A percentile compares a stretch with the other conserved stretches of the same genome.
Evolutionary conservation across 352 stramenopile genomes (phyloP).

Genomic region (Phytophthora sp.): DNA sequence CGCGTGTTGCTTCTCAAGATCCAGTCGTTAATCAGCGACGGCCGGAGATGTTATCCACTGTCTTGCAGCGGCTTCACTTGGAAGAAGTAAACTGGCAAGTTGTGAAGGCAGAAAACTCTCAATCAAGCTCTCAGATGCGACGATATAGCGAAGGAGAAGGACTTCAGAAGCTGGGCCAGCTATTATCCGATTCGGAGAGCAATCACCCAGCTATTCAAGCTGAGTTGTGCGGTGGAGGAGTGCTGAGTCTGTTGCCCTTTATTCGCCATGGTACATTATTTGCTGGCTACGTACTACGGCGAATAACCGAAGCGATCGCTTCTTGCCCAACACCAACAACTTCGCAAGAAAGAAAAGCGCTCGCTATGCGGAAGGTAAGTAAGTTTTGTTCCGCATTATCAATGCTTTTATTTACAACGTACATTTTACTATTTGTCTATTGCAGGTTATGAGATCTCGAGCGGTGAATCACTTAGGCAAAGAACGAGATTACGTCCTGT

Average conservation of each 20-base stretch:
- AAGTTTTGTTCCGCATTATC: background rate
- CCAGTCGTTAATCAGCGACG: conserved; percentile 13
- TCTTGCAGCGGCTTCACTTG: conserved; percentile 44
- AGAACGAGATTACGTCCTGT: conserved; percentile 74
- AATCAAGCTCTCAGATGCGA: conserved; percentile 47
- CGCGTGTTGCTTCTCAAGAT: conserved; percentile 25
- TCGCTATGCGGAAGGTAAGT: conserved; percentile 67
- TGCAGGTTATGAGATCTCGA: conserved; percentile 71
- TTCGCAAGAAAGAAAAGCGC: conserved; percentile 54
- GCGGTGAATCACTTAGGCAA: conserved; percentile 61
- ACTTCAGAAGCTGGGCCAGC: conserved; percentile 52
- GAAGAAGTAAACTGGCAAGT: conserved; percentile 60
- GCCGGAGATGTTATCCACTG: conserved; percentile 8
- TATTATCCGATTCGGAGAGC: conserved; percentile 48
- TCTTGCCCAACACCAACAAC: conserved; percentile 44
- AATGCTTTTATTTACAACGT: background rate
- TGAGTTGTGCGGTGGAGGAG: conserved; percentile 65
- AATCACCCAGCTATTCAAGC: conserved; percentile 70
- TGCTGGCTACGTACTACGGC: conserved; percentile 55
- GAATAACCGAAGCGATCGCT: conserved; percentile 48
- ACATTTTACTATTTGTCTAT: background rate
- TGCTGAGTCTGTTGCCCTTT: conserved; percentile 79
- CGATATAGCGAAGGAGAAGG: conserved; percentile 56
- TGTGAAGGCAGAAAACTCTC: conserved; percentile 47
- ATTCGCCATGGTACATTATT: conserved; percentile 75